phyloP scores from a whole-genome alignment of 31 red algal species.

The Endocladia muricata region DNA sequence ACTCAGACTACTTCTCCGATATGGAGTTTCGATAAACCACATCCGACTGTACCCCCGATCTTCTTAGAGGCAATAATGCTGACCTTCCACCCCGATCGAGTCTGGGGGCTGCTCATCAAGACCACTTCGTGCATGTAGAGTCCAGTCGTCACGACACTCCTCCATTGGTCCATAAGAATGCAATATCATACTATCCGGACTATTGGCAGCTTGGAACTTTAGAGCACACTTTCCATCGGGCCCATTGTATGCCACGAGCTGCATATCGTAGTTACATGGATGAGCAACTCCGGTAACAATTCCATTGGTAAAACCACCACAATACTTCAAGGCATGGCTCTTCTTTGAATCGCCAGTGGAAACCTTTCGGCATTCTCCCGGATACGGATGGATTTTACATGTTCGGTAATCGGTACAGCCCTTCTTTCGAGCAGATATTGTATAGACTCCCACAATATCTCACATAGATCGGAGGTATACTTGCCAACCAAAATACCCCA shows the following conservation, averaged over 20 bases:
- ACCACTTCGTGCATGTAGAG: not conserved
- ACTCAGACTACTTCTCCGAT: not conserved
- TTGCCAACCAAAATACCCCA: constrained; percentile 15
- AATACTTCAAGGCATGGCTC: not conserved
- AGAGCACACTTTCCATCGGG: constrained; percentile 11
- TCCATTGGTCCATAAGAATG: constrained; percentile 16
- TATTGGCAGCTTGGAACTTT: constrained; percentile 13
- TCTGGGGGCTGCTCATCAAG: not conserved
- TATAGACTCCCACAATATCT: not conserved
- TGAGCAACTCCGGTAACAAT: not conserved
- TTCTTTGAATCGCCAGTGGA: not conserved
- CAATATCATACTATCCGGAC: constrained; percentile 15
- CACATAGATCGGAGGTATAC: not conserved
- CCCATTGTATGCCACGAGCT: constrained; percentile 6
- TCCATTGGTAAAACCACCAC: not conserved
- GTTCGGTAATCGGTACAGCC: not conserved
- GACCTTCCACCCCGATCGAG: not conserved
- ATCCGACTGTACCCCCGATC: not conserved
- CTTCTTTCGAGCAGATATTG: not conserved
- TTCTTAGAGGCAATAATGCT: not conserved
- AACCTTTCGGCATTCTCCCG: not conserved
- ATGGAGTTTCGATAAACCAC: not conserved
- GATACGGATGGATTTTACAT: not conserved
- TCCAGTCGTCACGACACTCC: constrained; percentile 1
- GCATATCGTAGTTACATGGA: not conserved